Percentiles rank a stretch among this genome's conserved stretches.
phyloP scores from a whole-genome alignment of 306 rosid genomes.

The Quercus cerris region DNA sequence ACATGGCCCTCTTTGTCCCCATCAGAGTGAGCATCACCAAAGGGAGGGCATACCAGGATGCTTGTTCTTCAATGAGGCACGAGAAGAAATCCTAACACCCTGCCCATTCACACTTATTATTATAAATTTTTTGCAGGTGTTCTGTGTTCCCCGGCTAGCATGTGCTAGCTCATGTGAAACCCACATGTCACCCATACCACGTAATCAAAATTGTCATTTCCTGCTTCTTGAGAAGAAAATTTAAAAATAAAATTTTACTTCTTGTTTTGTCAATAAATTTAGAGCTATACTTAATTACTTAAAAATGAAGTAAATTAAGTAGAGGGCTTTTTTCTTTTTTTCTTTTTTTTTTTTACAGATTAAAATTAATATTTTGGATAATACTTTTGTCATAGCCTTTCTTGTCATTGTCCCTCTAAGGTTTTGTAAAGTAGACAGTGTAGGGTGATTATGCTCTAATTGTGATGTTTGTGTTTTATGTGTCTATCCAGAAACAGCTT shows the following conservation, averaged over 20 bases:
- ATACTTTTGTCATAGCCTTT: conserved; percentile 5
- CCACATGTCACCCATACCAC: conserved; percentile 72
- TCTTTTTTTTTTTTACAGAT: neutral
- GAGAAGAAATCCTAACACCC: conserved; percentile 16
- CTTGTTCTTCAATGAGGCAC: conserved; percentile 21
- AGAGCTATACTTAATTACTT: neutral
- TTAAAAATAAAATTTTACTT: neutral
- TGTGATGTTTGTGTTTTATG: conserved; percentile 33
- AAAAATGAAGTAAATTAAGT: neutral
- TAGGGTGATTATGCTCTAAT: conserved; percentile 31
- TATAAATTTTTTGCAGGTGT: conserved; percentile 50
- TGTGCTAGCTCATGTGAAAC: conserved; percentile 75
- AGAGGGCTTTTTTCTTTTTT: neutral
- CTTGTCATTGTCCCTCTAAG: conserved; percentile 20
- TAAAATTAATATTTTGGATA: neutral
- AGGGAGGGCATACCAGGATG: conserved; percentile 34
- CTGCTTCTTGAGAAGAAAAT: neutral
- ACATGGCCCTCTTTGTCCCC: conserved; percentile 67
- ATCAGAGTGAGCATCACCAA: conserved; percentile 25
- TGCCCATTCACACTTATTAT: conserved; percentile 20
- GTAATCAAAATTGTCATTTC: conserved; percentile 48
- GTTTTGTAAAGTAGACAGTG: conserved; percentile 22
- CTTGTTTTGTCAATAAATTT: neutral
- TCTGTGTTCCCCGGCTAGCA: conserved; percentile 63
- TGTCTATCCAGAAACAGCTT: conserved; percentile 32